Base-by-base conservation (phyloP, 352 stramenopile species). In the Albugo laibachii region DNA sequence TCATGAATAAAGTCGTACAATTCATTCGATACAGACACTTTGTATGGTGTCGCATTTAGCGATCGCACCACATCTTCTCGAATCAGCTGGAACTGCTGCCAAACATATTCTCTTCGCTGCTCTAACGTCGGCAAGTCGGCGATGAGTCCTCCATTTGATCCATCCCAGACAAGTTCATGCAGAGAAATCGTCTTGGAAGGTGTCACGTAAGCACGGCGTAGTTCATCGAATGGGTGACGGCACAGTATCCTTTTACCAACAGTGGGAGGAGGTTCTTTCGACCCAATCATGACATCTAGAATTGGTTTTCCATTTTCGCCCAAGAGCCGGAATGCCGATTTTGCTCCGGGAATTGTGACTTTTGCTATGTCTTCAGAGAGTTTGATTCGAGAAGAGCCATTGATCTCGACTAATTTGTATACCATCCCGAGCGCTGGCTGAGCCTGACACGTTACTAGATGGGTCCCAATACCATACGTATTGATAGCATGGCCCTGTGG, bases 341-440 rank as follows among this genome's bases (percentile, higher is more conserved):
- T 95, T 40, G 78, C 74, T 2, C 79, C 80, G 4, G 83, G 83
- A 42, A 95, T 91, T 42, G 83, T 95, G 19, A 97, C 92, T 58
- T 99, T 99, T 47, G 66, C 86, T 20, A 95, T 71, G 44, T 99
- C 94, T 65, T 99, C 77, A 18, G 84, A 97, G 24, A 99, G 64
- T 68, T 99, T 99, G 52, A 99, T 99, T 41, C 94, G 75, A 13
- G 96, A 87, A 52, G 82, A 56, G 18, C 76, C 84, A 50, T 96
- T 85, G 52, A 98, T 94, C 69, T 98, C 93, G 27, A 99, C 95
- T 18, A 99, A 76, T 69, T 99, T 99, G 80, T 97, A 99, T 16
- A 99, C 96, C 94, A 94, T 95, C 18, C 96, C 96, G 1, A 99
- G 71, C 18, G 96, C 95, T 18, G 96, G 96, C 58, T 99, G 95